Percentiles rank a stretch among this genome's conserved stretches.
Evolutionary conservation across 1,284 basidiomycete genomes (phyloP).

Genomic region (Anthracocystis walkeri): DNA sequence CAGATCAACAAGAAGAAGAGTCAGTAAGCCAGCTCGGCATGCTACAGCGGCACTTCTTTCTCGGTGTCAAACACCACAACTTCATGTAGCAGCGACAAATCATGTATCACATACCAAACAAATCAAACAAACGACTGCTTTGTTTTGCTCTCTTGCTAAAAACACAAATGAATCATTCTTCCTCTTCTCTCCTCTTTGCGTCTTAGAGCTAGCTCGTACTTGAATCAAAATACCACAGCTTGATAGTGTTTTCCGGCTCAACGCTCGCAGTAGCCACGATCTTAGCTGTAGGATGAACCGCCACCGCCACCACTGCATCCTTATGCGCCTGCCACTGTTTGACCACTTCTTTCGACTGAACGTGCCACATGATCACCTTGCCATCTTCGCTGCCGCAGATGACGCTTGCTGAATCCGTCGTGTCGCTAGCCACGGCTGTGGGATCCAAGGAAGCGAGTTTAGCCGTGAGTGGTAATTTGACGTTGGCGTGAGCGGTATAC

Average conservation of each 20-base stretch:
- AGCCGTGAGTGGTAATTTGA: slow-evolving; percentile 75
- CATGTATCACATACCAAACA: background rate
- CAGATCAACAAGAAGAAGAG: slow-evolving; percentile 35
- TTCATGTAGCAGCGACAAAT: no score
- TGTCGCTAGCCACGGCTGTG: no score
- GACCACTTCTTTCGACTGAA: slow-evolving; percentile 83
- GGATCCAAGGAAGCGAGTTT: slow-evolving; percentile 27
- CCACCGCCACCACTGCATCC: slow-evolving; percentile 68
- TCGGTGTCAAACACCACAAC: background rate
- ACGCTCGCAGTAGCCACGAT: slow-evolving; percentile 58
- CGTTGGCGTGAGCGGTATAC: slow-evolving; percentile 83
- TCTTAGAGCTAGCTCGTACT: background rate
- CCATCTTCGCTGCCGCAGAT: slow-evolving; percentile 91
- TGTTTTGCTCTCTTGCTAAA: background rate
- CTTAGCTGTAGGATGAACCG: slow-evolving; percentile 50
- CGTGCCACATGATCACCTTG: slow-evolving; percentile 88
- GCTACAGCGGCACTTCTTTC: no score
- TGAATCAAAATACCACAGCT: slow-evolving; percentile 39
- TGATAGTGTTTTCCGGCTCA: slow-evolving; percentile 56
- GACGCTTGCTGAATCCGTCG: slow-evolving; percentile 67
- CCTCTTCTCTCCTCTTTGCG: background rate
- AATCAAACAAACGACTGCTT: background rate
- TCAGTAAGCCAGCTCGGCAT: slow-evolving; percentile 13
- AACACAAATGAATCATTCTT: background rate
- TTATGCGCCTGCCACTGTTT: slow-evolving; percentile 83